A percentile compares a stretch with the other conserved stretches of the same genome.
These are phyloP conservation scores for Boletus sp. DNA, from an alignment of 768 basidiomycete genomes.

Conservation along the genomic window DNA sequence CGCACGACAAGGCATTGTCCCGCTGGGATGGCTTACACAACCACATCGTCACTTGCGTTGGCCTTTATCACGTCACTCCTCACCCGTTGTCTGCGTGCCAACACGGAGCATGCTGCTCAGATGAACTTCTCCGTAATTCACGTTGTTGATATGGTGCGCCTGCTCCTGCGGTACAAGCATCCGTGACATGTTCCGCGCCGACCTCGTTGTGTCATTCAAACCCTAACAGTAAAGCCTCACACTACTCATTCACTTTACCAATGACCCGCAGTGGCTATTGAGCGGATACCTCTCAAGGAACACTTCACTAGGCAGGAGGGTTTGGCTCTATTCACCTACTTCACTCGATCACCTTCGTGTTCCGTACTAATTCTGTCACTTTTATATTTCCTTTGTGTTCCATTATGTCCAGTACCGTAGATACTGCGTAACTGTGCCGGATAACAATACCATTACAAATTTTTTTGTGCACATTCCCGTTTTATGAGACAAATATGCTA, in stretches of 20 bases:
- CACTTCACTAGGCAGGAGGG: no score
- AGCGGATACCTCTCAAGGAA: slow-evolving; percentile 71
- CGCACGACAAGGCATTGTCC: slow-evolving; percentile 65
- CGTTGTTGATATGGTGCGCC: slow-evolving; percentile 41
- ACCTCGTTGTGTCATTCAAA: slow-evolving; percentile 41
- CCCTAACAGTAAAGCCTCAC: slow-evolving; percentile 41
- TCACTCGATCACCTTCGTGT: no score
- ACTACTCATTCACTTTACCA: slow-evolving; percentile 55
- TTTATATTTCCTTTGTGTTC: no score
- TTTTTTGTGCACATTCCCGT: no score
- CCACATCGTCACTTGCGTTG: slow-evolving; percentile 84
- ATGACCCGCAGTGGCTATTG: slow-evolving; percentile 69
- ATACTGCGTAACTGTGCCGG: no score
- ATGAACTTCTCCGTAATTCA: slow-evolving; percentile 35
- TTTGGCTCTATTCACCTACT: no score
- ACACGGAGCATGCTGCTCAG: slow-evolving; percentile 58
- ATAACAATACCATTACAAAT: no score
- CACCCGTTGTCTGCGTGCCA: slow-evolving; percentile 66
- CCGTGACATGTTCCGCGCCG: slow-evolving; percentile 50
- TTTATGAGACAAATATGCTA: no score
- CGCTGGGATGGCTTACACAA: slow-evolving; percentile 87
- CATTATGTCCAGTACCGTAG: no score
- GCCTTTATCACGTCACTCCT: slow-evolving; percentile 80
- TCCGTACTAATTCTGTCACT: no score
- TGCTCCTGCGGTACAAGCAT: slow-evolving; percentile 67